phyloP scores from a whole-genome alignment of 176 grass and related monocot species.

The Rhipidocladum racemiflorum region DNA sequence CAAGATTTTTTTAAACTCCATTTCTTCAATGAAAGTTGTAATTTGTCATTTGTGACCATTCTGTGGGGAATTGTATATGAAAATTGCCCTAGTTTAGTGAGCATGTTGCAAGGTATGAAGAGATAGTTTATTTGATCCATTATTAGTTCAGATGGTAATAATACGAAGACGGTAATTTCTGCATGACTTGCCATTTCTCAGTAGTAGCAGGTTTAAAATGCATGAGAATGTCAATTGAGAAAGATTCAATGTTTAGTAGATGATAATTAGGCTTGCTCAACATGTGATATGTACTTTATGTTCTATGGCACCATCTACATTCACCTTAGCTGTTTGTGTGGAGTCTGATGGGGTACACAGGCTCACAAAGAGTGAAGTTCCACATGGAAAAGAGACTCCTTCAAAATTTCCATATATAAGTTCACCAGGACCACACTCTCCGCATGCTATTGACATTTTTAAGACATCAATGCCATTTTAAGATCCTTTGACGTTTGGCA shows the following conservation, averaged over 20 bases:
- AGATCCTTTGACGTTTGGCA: background rate
- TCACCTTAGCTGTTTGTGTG: background rate
- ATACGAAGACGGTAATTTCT: background rate
- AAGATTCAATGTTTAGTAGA: background rate
- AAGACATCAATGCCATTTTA: background rate
- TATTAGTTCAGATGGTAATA: background rate
- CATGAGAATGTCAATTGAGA: background rate
- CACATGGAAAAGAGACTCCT: background rate
- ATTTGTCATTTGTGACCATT: background rate
- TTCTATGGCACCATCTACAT: slow-evolving; percentile 23
- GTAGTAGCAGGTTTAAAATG: background rate
- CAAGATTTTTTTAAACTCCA: background rate
- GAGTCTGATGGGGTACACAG: too few relatives aligned
- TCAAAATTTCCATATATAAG: background rate
- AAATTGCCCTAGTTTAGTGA: background rate
- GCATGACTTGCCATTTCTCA: background rate
- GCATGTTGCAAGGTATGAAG: background rate
- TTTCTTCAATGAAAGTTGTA: background rate
- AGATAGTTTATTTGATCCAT: background rate
- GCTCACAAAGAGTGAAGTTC: background rate
- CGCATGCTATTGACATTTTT: background rate
- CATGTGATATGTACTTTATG: background rate
- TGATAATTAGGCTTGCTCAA: background rate
- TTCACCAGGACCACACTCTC: background rate
- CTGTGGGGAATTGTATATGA: background rate